These are phyloP conservation scores for Priceomyces castillae DNA, from an alignment of 805 yeast genomes.

Conservation along the genomic window DNA sequence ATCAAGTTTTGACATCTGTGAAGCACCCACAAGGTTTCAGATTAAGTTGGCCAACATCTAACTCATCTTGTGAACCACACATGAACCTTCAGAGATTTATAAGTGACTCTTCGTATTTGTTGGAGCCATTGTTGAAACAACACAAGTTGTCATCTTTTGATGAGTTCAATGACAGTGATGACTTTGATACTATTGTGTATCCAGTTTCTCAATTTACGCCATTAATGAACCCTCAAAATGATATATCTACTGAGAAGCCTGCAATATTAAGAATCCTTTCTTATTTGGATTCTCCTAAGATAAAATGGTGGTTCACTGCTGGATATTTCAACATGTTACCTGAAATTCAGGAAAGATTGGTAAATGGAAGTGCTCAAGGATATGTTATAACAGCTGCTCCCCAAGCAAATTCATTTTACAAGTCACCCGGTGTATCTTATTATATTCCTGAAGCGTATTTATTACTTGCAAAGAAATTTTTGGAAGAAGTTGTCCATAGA, in stretches of 20 bases:
- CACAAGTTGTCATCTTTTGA: conserved; percentile 30
- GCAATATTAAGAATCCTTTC: conserved; percentile 62
- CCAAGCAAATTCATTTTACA: conserved; percentile 88
- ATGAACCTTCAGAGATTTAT: conserved; percentile 50
- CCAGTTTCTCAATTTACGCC: conserved; percentile 94
- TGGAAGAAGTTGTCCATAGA: conserved; percentile 46
- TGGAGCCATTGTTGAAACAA: conserved; percentile 60
- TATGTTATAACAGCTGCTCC: conserved; percentile 88
- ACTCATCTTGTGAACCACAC: conserved; percentile 66
- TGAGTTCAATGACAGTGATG: conserved; percentile 31
- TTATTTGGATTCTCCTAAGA: conserved; percentile 49
- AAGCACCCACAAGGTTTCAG: conserved; percentile 47
- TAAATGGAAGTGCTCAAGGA: conserved; percentile 60
- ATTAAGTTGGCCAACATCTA: conserved; percentile 72
- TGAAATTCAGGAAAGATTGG: conserved; percentile 56
- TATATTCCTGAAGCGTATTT: conserved; percentile 85
- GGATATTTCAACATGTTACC: conserved; percentile 94
- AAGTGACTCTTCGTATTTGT: conserved; percentile 50
- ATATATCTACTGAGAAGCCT: conserved; percentile 75
- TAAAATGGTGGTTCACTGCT: conserved; percentile 87
- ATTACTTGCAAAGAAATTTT: conserved; percentile 66
- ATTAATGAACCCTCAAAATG: conserved; percentile 55
- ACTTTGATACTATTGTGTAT: conserved; percentile 65
- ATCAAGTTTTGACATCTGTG: conserved; percentile 50
- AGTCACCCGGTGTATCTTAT: conserved; percentile 77